Conservation (phyloP, 371 early-diverging fungal genomes). For the Actinomortierella ambigua region DNA sequence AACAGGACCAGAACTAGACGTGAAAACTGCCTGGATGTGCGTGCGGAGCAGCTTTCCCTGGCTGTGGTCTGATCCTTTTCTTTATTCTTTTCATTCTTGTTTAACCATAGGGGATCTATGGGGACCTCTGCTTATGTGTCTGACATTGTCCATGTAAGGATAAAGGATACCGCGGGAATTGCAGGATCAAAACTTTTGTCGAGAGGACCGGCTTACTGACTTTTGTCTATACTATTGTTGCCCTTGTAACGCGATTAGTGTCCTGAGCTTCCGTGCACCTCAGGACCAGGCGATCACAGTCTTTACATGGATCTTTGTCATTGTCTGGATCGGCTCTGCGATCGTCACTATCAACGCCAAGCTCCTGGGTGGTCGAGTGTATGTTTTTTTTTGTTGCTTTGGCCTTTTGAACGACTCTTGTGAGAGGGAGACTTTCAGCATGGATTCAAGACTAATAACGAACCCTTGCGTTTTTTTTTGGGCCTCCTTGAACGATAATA, state of each 20-base stretch:
- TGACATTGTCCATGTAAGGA: slow-evolving; percentile 81
- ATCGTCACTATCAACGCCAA: slow-evolving; percentile 93
- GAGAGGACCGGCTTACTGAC: no score
- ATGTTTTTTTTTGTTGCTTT: slow-evolving; percentile 24
- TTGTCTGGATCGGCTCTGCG: slow-evolving; percentile 92
- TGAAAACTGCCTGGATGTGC: no score
- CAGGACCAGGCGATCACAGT: slow-evolving; percentile 79
- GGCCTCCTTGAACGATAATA: slow-evolving; percentile 20
- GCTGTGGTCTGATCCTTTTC: background rate
- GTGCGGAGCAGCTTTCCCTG: no score
- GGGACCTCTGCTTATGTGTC: slow-evolving; percentile 93
- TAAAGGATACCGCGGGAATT: background rate
- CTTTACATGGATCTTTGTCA: slow-evolving; percentile 89
- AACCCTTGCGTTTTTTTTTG: slow-evolving; percentile 2
- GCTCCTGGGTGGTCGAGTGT: slow-evolving; percentile 90
- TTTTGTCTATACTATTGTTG: no score
- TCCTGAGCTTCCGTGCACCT: slow-evolving; percentile 67
- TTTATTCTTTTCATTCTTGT: slow-evolving; percentile 1
- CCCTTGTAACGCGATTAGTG: slow-evolving; percentile 34
- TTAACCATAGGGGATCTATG: slow-evolving; percentile 84
- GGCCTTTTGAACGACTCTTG: no score
- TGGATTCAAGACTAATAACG: no score
- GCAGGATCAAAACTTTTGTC: background rate
- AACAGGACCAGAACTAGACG: no score
- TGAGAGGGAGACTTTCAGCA: background rate